These are phyloP conservation scores for Trichosporon sp. DNA, from an alignment of 1,284 basidiomycete species.

Conservation along the genomic window DNA sequence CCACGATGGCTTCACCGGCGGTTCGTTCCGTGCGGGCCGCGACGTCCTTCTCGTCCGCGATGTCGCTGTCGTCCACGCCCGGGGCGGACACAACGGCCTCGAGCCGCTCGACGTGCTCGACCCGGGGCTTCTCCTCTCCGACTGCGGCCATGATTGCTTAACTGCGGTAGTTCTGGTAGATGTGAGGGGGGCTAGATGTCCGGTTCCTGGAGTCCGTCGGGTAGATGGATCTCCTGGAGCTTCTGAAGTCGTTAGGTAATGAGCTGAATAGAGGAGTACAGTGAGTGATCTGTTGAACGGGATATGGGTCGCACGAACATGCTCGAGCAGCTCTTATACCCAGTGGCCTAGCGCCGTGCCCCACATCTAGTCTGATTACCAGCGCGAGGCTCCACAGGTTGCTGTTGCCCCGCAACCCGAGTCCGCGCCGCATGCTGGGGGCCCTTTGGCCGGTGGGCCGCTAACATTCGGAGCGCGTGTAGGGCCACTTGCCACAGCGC, in stretches of 20 bases:
- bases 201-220: too few species aligned
- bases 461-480: neutral
- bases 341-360: neutral
- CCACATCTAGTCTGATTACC: neutral
- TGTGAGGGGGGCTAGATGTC: too few species aligned
- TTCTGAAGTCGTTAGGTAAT: too few species aligned
- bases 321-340: neutral
- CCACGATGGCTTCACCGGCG: conserved; percentile 28
- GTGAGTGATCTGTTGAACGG: neutral
- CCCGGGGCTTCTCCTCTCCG: neutral
- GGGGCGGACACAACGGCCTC: neutral
- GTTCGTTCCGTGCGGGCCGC: neutral
- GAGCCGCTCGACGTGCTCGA: neutral
- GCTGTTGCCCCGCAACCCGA: neutral
- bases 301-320: neutral
- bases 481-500: neutral
- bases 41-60: conserved; percentile 12
- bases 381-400: neutral
- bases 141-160: neutral
- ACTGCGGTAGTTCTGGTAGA: too few species aligned
- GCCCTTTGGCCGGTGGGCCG: neutral
- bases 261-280: too few species aligned
- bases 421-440: neutral
- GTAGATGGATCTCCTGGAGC: too few species aligned
- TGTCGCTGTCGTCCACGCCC: neutral